Percentiles rank a stretch among this genome's conserved stretches.
These are phyloP conservation scores for Scheffersomyces ergatensis DNA, from an alignment of 805 yeast species.

Conservation along the genomic window DNA sequence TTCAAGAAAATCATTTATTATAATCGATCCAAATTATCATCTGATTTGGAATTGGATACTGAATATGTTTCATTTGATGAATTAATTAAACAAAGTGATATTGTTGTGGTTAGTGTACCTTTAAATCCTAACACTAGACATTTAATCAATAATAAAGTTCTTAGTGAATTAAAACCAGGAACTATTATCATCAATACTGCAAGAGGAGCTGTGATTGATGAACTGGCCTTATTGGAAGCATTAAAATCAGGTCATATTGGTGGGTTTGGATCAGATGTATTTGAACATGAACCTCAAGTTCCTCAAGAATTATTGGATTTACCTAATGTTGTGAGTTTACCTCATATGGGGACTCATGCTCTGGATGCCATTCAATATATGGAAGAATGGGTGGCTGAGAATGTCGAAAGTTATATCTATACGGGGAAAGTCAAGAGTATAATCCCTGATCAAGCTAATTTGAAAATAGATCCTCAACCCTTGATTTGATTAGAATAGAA, in stretches of 20 bases:
- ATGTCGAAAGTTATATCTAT: slow-evolving; percentile 54
- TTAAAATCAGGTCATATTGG: slow-evolving; percentile 64
- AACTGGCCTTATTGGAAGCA: slow-evolving; percentile 51
- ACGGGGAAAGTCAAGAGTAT: slow-evolving; percentile 69
- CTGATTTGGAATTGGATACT: slow-evolving; percentile 67
- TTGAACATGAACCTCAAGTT: slow-evolving; percentile 73
- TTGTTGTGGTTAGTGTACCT: slow-evolving; percentile 75
- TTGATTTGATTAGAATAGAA: no score
- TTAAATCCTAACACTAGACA: slow-evolving; percentile 71
- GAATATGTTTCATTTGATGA: slow-evolving; percentile 73
- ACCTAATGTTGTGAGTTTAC: slow-evolving; percentile 73
- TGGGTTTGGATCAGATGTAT: slow-evolving; percentile 72
- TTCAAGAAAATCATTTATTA: slow-evolving; percentile 68
- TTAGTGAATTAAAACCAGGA: slow-evolving; percentile 73
- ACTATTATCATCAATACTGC: slow-evolving; percentile 81
- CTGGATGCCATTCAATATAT: slow-evolving; percentile 71
- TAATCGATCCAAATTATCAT: slow-evolving; percentile 58
- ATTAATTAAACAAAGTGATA: slow-evolving; percentile 60
- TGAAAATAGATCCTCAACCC: slow-evolving; percentile 20
- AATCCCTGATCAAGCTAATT: slow-evolving; percentile 72
- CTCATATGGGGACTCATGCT: slow-evolving; percentile 88
- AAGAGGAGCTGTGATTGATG: slow-evolving; percentile 81
- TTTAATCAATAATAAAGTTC: slow-evolving; percentile 56
- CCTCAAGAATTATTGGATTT: slow-evolving; percentile 57
- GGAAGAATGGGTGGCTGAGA: slow-evolving; percentile 77